Conservation (phyloP, 1,139 yeast genomes). For the Candida anutae region DNA sequence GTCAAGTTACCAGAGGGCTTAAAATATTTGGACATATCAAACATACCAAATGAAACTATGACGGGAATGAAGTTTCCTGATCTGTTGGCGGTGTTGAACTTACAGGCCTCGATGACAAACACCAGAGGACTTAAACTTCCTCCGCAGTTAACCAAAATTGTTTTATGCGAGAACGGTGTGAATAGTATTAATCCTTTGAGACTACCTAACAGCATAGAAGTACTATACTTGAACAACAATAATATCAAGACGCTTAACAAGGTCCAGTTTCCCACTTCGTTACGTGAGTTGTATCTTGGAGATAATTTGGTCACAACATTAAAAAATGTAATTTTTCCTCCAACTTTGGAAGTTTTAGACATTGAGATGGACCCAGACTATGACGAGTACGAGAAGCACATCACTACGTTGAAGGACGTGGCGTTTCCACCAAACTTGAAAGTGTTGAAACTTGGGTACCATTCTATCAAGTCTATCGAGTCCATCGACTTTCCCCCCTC, state of each 20-base stretch:
- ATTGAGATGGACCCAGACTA: constrained; percentile 36
- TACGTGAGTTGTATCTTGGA: constrained; percentile 33
- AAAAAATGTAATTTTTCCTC: constrained; percentile 37
- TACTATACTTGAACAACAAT: constrained; percentile 30
- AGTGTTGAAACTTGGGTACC: constrained; percentile 33
- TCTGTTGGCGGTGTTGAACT: constrained; percentile 25
- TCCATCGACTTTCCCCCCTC: constrained; percentile 31
- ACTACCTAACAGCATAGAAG: constrained; percentile 33
- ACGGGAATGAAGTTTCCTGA: constrained; percentile 42
- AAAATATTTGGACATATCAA: constrained; percentile 30
- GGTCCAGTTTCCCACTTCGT: constrained; percentile 31
- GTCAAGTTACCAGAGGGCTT: constrained; percentile 34
- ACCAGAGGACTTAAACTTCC: constrained; percentile 41
- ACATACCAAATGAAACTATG: constrained; percentile 43
- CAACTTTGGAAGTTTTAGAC: constrained; percentile 30
- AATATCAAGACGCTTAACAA: constrained; percentile 41
- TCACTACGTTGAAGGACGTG: constrained; percentile 38
- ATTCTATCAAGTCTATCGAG: constrained; percentile 32
- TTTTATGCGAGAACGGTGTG: constrained; percentile 36
- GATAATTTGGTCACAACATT: constrained; percentile 38
- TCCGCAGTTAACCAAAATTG: constrained; percentile 20
- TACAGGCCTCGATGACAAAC: constrained; percentile 41
- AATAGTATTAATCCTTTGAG: constrained; percentile 41
- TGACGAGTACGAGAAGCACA: constrained; percentile 36
- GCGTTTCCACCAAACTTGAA: constrained; percentile 30